Evolutionary conservation across 805 yeast species (phyloP), one percentile per base, ranked within the genome.

Genomic region (Tetrapisispora namnaoensis): DNA sequence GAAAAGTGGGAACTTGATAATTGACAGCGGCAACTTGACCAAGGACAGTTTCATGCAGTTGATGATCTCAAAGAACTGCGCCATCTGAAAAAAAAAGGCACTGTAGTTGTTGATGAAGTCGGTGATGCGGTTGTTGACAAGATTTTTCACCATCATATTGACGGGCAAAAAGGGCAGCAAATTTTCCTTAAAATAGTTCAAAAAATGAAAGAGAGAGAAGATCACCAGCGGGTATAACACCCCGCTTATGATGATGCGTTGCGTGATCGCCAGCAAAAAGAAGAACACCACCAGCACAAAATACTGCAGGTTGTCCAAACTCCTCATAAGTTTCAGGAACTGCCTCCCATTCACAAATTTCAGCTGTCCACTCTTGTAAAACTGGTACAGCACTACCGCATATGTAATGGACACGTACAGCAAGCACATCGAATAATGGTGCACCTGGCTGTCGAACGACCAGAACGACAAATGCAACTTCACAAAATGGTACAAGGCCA

Each of bases 221-320:
- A 82, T 73, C 17, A 76, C 72, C 58, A 82, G 83, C 28, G 88
- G 81, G 53, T 79, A 71, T 51, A 80, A 66, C 3, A 80, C 71
- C 51, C 77, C 77, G 5, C 70, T 58, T 36, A 77, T 60, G 53
- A 71, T 57, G 66, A 60, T 54, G 3, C 42, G 55, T 61, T 70
- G 55, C 55, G 73, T 53, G 67, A 73, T 37, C 70, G 79, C 64
- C 69, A 73, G 65, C 60, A 71, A 63, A 69, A 59, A 67, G 56
- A 59, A 69, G 36, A 53, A 68, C 55, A 68, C 59, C 55, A 71
- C 70, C 53, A 77, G 58, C 20, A 73, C 58, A 49, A 83, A 71
- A 62, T 83, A 83, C 53, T 82, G 86, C 49, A 78, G 69, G 61
- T 83, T 83, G 61, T 81, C 87, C 62, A 82, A 56, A 5, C 59